Evolutionary conservation across 495 filamentous ascomycete species (phyloP).

Genomic region (Penicillium angulare): DNA sequence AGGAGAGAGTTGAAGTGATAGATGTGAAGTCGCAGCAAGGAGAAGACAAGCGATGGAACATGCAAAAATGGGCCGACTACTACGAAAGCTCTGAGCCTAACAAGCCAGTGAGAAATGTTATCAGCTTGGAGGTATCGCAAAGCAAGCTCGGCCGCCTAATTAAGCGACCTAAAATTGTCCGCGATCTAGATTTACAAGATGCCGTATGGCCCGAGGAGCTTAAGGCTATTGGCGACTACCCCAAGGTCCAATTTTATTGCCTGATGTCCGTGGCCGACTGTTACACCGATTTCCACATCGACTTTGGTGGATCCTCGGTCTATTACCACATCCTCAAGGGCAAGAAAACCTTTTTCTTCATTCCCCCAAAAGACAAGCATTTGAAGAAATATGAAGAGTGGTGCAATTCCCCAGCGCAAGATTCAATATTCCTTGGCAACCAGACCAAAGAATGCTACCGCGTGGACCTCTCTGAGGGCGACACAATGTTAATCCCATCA

Average conservation of each 20-base stretch:
- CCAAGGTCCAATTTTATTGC: constrained; percentile 69
- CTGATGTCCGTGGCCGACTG: constrained; percentile 79
- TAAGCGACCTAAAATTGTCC: constrained; percentile 65
- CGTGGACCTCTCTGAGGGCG: constrained; percentile 68
- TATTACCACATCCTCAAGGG: constrained; percentile 78
- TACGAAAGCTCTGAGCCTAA: constrained; percentile 61
- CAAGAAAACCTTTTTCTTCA: constrained; percentile 77
- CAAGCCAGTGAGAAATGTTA: constrained; percentile 71
- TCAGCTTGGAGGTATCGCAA: constrained; percentile 72
- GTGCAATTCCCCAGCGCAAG: constrained; percentile 71
- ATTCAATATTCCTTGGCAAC: constrained; percentile 63
- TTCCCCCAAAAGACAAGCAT: constrained; percentile 70
- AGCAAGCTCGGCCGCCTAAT: constrained; percentile 65
- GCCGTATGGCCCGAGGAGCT: constrained; percentile 68
- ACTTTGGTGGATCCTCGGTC: constrained; percentile 77
- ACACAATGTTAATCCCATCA: constrained; percentile 77
- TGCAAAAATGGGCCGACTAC: constrained; percentile 72
- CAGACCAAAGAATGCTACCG: constrained; percentile 74
- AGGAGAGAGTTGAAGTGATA: constrained; percentile 68
- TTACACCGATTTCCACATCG: constrained; percentile 79
- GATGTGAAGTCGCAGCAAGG: constrained; percentile 75
- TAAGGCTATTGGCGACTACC: constrained; percentile 53
- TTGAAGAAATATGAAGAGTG: constrained; percentile 77
- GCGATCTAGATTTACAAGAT: constrained; percentile 71
- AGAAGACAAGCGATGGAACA: constrained; percentile 66